Base-by-base conservation (phyloP, 1,139 yeast species). In the Debaryomycetaceae sp. region DNA sequence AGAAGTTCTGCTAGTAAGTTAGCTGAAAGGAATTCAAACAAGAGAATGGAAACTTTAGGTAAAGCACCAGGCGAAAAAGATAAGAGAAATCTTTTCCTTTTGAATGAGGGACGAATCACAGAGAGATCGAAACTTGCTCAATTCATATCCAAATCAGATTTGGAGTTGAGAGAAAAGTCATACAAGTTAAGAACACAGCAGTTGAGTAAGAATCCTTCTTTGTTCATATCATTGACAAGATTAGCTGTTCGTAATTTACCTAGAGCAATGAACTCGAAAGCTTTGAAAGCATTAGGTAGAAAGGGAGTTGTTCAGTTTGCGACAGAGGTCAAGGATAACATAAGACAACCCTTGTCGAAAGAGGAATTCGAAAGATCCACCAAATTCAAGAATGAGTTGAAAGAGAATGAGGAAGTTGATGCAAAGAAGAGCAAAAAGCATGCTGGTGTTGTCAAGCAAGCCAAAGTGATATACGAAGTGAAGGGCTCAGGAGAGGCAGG, bases 271-370 rank as follows among this genome's bases (percentile, higher is more conserved):
- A 86, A 80, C 50, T 87, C 87, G 49, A 88, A 87, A 63, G 84
- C 96, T 0, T 75, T 93, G 57, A 93, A 93, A 62, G 96, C 96
- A 1, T 74, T 93, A 45, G 97, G 95, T 36, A 83, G 99, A 66
- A 88, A 88, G 63, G 98, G 97, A 0, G 90, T 93, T 45, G 97
- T 93, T 27, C 87, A 87, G 56, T 93, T 93, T 71, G 98, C 98
- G n/a, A 87, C 81, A 34, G 97, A 91, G 60, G 97, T 87, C 5
- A 85, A 80, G 55, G 79, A 81, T 37, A 84, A 74, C 8, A 66
- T 72, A 48, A 81, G 99, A 66, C 96, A 88, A 57, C 88, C 96
- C 13, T 72, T 93, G 44, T 85, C 91, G 27, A 88, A 88, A 63
- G 99, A 95, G 66, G 99, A 93, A 69, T 68, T 86, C 23, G 76